Conservation (phyloP, 2,329 filamentous ascomycete genomes). For the Diaporthe eres region DNA sequence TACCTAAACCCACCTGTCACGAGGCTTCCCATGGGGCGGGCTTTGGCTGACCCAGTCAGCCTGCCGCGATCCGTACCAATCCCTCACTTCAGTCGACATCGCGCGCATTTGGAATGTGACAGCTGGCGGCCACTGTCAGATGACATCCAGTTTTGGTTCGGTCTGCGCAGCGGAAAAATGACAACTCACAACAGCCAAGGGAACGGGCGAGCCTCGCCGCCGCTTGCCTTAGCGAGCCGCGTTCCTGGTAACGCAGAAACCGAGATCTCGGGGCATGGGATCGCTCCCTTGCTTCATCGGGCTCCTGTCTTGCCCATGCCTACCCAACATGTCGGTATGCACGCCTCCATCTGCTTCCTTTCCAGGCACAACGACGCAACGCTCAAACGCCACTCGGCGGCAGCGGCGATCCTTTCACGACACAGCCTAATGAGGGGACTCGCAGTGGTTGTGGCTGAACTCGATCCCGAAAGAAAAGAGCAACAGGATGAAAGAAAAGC, state of each 20-base stretch:
- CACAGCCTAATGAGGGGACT: neutral
- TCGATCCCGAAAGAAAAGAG: neutral
- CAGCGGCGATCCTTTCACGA: conserved; percentile 6
- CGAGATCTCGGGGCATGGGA: conserved; percentile 31
- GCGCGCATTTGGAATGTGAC: conserved; percentile 33
- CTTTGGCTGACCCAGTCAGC: conserved; percentile 15
- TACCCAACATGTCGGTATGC: conserved; percentile 17
- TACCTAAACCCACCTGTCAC: conserved; percentile 30
- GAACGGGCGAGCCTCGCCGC: conserved; percentile 26
- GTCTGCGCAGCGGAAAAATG: conserved; percentile 25
- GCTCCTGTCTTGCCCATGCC: conserved; percentile 6
- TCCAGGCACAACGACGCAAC: neutral
- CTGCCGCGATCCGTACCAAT: conserved; percentile 27
- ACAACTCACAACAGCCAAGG: conserved; percentile 37
- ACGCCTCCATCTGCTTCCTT: neutral
- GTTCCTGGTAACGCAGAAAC: conserved; percentile 29
- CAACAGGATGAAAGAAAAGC: conserved; percentile 8
- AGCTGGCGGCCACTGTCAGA: conserved; percentile 22
- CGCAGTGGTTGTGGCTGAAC: neutral
- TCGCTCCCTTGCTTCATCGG: conserved; percentile 29
- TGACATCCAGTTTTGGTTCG: conserved; percentile 6
- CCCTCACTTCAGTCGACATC: conserved; percentile 18
- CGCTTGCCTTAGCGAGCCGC: conserved; percentile 31
- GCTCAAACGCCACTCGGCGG: conserved; percentile 24
- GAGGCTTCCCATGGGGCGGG: neutral